phyloP scores from a whole-genome alignment of 495 filamentous ascomycete genomes.

The Hypoxylon trugodes region DNA sequence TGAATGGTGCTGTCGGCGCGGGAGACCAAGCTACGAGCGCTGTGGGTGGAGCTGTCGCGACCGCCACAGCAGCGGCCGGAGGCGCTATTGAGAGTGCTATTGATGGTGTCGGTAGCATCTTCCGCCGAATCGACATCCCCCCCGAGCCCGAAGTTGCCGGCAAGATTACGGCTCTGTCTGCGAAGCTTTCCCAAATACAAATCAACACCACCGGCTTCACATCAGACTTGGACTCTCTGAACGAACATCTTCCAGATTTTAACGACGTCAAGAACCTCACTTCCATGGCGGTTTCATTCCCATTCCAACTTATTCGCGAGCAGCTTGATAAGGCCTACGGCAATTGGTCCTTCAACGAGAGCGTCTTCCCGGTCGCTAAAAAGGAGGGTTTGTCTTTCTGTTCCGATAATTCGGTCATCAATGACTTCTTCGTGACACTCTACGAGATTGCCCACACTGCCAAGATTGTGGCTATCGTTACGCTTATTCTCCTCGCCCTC shows the following conservation, averaged over 20 bases:
- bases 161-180: constrained; percentile 56
- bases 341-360: constrained; percentile 78
- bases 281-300: constrained; percentile 71
- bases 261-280: constrained; percentile 81
- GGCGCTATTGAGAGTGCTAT: constrained; percentile 52
- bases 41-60: constrained; percentile 58
- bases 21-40: constrained; percentile 54
- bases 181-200: constrained; percentile 70
- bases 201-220: constrained; percentile 70
- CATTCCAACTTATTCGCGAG: constrained; percentile 80
- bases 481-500: constrained; percentile 73
- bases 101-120: constrained; percentile 20
- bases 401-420: constrained; percentile 81
- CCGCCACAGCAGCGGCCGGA: constrained; percentile 57
- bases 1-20: constrained; percentile 63
- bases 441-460: constrained; percentile 66
- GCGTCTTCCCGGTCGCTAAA: constrained; percentile 77
- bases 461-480: constrained; percentile 75
- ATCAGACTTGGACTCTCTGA: constrained; percentile 70
- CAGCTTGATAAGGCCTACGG: constrained; percentile 71
- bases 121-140: constrained; percentile 48
- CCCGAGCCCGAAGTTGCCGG: constrained; percentile 66
- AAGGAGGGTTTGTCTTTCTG: constrained; percentile 89
- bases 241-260: constrained; percentile 82
- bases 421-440: constrained; percentile 83